Conservation (phyloP, 371 early-diverging fungal species). For the Mortierella sp. region DNA sequence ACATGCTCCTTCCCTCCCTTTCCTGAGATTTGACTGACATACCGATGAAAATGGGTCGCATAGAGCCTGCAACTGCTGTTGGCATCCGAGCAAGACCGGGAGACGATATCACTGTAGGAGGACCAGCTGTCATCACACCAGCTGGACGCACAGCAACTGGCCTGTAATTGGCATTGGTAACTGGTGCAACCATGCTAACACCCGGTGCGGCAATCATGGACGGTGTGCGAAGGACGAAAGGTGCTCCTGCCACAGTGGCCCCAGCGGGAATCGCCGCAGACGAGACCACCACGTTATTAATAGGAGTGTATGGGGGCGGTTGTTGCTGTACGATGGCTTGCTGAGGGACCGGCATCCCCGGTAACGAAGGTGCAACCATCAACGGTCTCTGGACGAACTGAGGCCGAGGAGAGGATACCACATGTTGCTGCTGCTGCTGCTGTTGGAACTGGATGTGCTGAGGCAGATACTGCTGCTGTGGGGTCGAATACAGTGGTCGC, state of each 20-base stretch:
- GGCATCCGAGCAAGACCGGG: constrained; percentile 45
- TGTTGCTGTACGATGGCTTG: constrained; percentile 1
- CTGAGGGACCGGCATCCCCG: constrained; percentile 28
- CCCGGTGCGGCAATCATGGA: constrained; percentile 40
- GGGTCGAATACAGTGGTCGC: constrained; percentile 35
- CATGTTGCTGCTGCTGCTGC: constrained; percentile 24
- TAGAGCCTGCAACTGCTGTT: constrained; percentile 8
- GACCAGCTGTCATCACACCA: constrained; percentile 30
- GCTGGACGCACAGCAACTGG: constrained; percentile 39
- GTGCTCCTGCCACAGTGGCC: constrained; percentile 4
- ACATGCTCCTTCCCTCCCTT: not conserved
- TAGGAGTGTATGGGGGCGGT: constrained; percentile 18
- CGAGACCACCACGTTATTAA: constrained; percentile 15
- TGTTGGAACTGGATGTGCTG: constrained; percentile 30
- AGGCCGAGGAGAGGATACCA: constrained; percentile 21
- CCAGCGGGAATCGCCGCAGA: constrained; percentile 13
- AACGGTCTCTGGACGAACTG: constrained; percentile 29
- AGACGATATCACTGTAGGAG: constrained; percentile 35
- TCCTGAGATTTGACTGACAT: not conserved
- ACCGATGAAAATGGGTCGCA: constrained; percentile 51
- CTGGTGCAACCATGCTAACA: constrained; percentile 10
- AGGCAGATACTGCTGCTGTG: constrained; percentile 26
- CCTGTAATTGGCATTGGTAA: constrained; percentile 16
- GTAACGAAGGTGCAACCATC: constrained; percentile 34
- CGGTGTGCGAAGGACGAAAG: constrained; percentile 35